These are phyloP conservation scores for Plasmodium sp. DNA, from an alignment of 169 alveolate species.

Conservation along the genomic window DNA sequence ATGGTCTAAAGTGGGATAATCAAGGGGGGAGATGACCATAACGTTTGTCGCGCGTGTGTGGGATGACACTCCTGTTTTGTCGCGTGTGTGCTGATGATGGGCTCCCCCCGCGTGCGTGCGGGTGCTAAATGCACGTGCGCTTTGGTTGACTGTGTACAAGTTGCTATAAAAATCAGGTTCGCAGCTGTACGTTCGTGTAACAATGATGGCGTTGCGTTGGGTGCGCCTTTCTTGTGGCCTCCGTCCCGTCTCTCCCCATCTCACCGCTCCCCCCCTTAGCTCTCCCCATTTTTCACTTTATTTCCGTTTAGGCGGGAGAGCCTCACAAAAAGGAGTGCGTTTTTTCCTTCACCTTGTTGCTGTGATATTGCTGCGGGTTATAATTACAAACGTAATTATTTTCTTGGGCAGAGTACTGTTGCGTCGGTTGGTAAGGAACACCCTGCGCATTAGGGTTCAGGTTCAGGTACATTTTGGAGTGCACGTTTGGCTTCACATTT, in stretches of 20 bases:
- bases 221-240: neutral
- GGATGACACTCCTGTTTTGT: neutral
- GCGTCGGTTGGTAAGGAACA: neutral
- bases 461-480: conserved; percentile 32
- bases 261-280: neutral
- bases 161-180: neutral
- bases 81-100: neutral
- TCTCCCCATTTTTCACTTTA: neutral
- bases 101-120: neutral
- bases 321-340: neutral
- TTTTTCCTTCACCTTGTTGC: conserved; percentile 30
- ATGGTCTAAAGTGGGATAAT: conserved; percentile 21
- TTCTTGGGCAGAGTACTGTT: conserved; percentile 10
- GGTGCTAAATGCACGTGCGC: neutral
- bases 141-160: neutral
- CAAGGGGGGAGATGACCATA: neutral
- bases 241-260: neutral
- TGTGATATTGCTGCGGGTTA: conserved; percentile 22
- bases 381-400: conserved; percentile 35
- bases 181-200: neutral
- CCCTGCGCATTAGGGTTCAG: conserved; percentile 18
- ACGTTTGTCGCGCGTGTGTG: neutral
- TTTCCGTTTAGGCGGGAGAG: neutral
- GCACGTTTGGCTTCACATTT: conserved; percentile 19
- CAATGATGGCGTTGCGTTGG: neutral